A percentile compares a stretch with the other conserved stretches of the same genome.
Evolutionary conservation across 2,329 filamentous ascomycete genomes (phyloP).

Genomic region (Colletotrichum navitas): DNA sequence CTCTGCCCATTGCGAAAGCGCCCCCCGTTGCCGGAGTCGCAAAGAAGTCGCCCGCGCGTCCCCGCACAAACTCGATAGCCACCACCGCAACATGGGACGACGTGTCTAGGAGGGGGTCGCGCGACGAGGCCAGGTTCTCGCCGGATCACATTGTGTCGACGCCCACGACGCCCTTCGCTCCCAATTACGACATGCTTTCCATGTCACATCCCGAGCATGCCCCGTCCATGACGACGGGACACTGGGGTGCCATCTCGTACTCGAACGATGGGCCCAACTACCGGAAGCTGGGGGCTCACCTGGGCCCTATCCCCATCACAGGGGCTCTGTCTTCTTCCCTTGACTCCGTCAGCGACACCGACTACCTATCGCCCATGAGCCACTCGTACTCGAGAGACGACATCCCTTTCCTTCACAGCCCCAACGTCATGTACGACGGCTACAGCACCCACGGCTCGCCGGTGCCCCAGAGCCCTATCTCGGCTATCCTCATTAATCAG

Average conservation of each 20-base stretch:
- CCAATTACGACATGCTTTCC: slow-evolving; percentile 64
- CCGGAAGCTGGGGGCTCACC: slow-evolving; percentile 56
- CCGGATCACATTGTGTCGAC: slow-evolving; percentile 58
- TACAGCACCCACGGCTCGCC: slow-evolving; percentile 66
- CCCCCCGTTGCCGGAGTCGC: slow-evolving; percentile 64
- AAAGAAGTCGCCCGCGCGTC: slow-evolving; percentile 62
- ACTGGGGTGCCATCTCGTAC: slow-evolving; percentile 63
- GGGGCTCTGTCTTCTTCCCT: slow-evolving; percentile 67
- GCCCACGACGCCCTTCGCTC: slow-evolving; percentile 55
- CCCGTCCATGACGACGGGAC: slow-evolving; percentile 53
- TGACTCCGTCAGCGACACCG: slow-evolving; percentile 72
- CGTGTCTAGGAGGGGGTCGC: slow-evolving; percentile 49
- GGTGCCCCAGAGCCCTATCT: slow-evolving; percentile 67
- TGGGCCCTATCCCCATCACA: slow-evolving; percentile 58
- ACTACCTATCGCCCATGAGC: slow-evolving; percentile 72
- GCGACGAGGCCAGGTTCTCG: slow-evolving; percentile 54
- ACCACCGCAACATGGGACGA: slow-evolving; percentile 57
- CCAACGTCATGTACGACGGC: slow-evolving; percentile 67
- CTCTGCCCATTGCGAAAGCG: slow-evolving; percentile 76
- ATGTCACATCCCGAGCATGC: slow-evolving; percentile 62
- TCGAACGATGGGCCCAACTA: slow-evolving; percentile 59
- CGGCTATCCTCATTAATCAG: slow-evolving; percentile 68
- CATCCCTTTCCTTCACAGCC: slow-evolving; percentile 63
- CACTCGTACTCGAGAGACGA: slow-evolving; percentile 68
- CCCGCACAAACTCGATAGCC: slow-evolving; percentile 60